Evolutionary conservation across 148 eudicot genomes (phyloP).

Genomic region (Nepenthes mirabilis): DNA sequence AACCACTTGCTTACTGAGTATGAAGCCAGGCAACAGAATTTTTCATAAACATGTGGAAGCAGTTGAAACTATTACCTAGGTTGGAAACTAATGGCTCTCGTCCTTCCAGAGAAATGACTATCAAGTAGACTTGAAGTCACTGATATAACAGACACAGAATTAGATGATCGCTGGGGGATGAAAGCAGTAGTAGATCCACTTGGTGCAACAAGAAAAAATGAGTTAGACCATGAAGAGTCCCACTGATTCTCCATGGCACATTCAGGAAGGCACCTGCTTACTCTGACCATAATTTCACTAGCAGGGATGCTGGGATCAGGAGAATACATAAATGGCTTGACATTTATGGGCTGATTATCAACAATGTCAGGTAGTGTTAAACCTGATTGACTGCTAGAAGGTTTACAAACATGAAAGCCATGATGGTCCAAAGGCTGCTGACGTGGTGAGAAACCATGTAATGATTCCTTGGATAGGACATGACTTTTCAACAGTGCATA

Average conservation of each 20-base stretch:
- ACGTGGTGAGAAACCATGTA: slow-evolving; percentile 7
- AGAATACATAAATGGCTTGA: slow-evolving; percentile 66
- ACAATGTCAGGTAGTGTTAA: slow-evolving; percentile 13
- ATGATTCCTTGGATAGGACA: slow-evolving; percentile 8
- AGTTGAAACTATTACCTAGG: slow-evolving; percentile 42
- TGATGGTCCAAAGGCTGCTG: slow-evolving; percentile 14
- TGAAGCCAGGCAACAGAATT: background rate
- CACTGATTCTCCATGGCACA: slow-evolving; percentile 20
- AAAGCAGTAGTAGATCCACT: slow-evolving; percentile 76
- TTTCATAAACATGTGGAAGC: background rate
- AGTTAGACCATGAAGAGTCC: slow-evolving; percentile 60
- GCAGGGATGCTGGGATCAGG: slow-evolving; percentile 60
- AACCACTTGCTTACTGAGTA: too few species aligned
- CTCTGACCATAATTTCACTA: slow-evolving; percentile 53
- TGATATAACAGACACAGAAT: slow-evolving; percentile 58
- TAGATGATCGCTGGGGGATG: slow-evolving; percentile 58
- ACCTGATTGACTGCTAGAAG: slow-evolving; percentile 29
- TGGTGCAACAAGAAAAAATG: slow-evolving; percentile 86
- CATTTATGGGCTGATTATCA: slow-evolving; percentile 27
- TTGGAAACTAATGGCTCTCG: slow-evolving; percentile 84
- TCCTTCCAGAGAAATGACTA: slow-evolving; percentile 71
- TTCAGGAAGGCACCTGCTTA: slow-evolving; percentile 45
- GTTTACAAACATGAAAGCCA: slow-evolving; percentile 13
- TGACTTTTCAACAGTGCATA: slow-evolving; percentile 19
- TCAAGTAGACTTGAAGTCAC: slow-evolving; percentile 68